Evolutionary conservation across 352 stramenopile species (phyloP).

Genomic region (Phytophthora ramorum): DNA sequence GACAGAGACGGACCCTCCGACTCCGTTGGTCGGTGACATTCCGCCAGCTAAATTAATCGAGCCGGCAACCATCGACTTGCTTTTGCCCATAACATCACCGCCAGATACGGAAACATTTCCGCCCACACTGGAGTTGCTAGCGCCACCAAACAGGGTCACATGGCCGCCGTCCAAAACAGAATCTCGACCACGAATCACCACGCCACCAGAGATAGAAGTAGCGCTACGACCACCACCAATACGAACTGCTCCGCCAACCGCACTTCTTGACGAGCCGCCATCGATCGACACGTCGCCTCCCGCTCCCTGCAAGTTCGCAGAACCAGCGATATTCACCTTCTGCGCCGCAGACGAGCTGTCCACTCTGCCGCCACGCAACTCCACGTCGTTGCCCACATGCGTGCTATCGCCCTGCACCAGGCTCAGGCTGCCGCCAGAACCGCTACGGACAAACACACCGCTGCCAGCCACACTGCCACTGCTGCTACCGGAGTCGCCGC

Average conservation of each 20-base stretch:
- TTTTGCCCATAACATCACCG: conserved; percentile 11
- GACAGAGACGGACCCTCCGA: conserved; percentile 10
- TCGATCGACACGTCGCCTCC: conserved; percentile 10
- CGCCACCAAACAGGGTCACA: conserved; percentile 9
- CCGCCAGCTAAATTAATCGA: conserved; percentile 12
- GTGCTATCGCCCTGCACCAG: no score
- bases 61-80: conserved; percentile 6
- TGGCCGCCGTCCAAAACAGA: conserved; percentile 14
- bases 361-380: no score
- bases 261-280: conserved; percentile 24
- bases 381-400: no score
- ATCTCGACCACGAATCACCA: conserved; percentile 15
- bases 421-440: no score
- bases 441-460: no score
- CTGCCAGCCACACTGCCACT: no score
- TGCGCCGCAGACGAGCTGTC: no score
- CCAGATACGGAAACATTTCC: conserved; percentile 18
- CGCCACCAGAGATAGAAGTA: conserved; percentile 3
- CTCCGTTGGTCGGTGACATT: background rate
- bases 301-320: conserved; percentile 25
- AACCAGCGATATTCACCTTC: conserved; percentile 27
- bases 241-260: background rate
- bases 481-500: no score
- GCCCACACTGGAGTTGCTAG: conserved; percentile 8
- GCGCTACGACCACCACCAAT: conserved; percentile 11